Conservation (phyloP, 371 early-diverging fungal species). For the Rhizopus microsporus region DNA sequence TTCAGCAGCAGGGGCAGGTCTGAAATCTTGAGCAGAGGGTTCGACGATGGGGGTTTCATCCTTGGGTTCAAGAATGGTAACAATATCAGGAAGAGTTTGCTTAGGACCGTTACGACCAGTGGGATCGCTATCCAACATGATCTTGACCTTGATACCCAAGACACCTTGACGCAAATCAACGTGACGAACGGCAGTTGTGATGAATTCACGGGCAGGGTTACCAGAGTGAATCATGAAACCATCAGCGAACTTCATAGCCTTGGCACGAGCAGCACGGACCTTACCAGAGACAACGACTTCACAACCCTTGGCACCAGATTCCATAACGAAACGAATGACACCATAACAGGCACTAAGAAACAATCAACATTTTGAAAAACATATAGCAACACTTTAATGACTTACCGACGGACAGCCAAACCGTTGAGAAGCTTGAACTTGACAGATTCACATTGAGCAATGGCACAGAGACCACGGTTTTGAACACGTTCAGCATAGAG, state of each 20-base stretch:
- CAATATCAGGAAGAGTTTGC: conserved; percentile 96
- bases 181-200: conserved; percentile 97
- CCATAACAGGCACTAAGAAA: conserved; percentile 89
- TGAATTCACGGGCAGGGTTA: conserved; percentile 97
- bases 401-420: conserved; percentile 91
- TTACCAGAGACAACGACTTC: conserved; percentile 99
- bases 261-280: conserved; percentile 99
- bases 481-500: conserved; percentile 98
- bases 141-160: conserved; percentile 99
- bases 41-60: conserved; percentile 74
- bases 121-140: conserved; percentile 98
- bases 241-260: conserved; percentile 99
- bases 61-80: conserved; percentile 95
- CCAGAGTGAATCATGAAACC: conserved; percentile 99
- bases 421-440: conserved; percentile 97
- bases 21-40: conserved; percentile 78
- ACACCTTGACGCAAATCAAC: conserved; percentile 99
- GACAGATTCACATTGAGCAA: conserved; percentile 99
- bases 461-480: conserved; percentile 98
- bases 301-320: conserved; percentile 99
- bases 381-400: neutral
- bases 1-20: conserved; percentile 49
- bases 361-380: neutral
- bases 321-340: conserved; percentile 99
- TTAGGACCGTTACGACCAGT: conserved; percentile 96